These are phyloP conservation scores for Cinnamomum micranthum DNA, from an alignment of 164 flowering plant species.

Conservation along the genomic window DNA sequence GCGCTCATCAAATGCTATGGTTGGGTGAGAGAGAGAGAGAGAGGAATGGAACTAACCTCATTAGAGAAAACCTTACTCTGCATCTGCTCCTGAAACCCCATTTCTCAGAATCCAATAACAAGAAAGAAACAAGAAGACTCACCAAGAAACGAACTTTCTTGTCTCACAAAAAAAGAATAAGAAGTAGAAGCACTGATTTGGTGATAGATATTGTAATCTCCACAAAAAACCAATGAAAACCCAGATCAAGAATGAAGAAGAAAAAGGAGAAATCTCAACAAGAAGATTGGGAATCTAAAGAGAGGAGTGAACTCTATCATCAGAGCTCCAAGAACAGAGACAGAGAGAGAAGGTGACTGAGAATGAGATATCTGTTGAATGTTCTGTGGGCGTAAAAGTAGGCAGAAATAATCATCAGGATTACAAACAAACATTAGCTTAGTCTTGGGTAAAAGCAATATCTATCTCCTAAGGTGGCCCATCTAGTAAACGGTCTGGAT, in stretches of 20 bases:
- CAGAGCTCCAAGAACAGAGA: constrained; percentile 7
- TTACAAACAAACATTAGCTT: no score
- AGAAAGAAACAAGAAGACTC: constrained; percentile 4
- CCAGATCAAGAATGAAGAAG: constrained; percentile 14
- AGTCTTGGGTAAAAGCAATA: no score
- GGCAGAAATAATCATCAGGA: no score
- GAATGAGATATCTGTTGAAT: constrained; percentile 1
- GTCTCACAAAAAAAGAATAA: constrained; percentile 4
- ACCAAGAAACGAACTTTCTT: constrained; percentile 3
- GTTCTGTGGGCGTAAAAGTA: constrained; percentile 2
- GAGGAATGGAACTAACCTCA: constrained; percentile 34
- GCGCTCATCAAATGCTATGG: background rate
- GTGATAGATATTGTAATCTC: constrained; percentile 16
- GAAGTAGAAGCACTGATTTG: constrained; percentile 4
- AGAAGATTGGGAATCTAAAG: constrained; percentile 8
- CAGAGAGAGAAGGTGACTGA: background rate
- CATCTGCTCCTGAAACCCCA: constrained; percentile 23
- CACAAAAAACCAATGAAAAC: constrained; percentile 10
- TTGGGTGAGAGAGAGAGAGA: background rate
- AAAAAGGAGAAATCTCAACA: background rate
- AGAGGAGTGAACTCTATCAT: constrained; percentile 6
- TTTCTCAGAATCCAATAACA: constrained; percentile 16
- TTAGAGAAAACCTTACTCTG: constrained; percentile 9
- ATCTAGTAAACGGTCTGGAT: no score
- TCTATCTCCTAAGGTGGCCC: no score